Conservation (phyloP, 163 green algal genomes). For the Volvox carteri region DNA sequence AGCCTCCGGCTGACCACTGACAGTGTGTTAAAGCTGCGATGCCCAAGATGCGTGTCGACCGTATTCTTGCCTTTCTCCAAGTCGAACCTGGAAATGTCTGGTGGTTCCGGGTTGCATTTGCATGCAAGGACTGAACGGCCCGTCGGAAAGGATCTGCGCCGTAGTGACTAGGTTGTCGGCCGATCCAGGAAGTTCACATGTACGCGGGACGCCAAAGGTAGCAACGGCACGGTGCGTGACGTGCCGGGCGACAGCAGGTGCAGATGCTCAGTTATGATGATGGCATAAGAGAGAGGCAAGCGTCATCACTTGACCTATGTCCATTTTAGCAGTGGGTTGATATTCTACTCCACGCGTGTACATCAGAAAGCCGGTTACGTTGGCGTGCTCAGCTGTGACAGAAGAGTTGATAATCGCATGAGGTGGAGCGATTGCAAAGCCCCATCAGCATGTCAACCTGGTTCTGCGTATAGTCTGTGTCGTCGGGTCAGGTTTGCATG, state of each 20-base stretch:
- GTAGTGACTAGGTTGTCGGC: too few species aligned
- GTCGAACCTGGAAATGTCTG: too few species aligned
- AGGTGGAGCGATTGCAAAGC: neutral
- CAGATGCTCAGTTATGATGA: neutral
- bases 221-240: neutral
- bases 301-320: neutral
- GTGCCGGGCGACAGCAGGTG: neutral
- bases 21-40: too few species aligned
- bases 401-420: conserved; percentile 1
- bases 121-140: neutral
- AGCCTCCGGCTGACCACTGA: neutral
- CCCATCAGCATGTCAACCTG: neutral
- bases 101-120: neutral
- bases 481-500: neutral
- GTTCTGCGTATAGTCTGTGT: neutral
- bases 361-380: neutral
- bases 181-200: too few species aligned
- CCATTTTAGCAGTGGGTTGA: neutral
- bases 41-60: too few species aligned
- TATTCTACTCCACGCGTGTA: too few species aligned
- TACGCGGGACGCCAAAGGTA: too few species aligned
- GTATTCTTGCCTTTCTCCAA: too few species aligned
- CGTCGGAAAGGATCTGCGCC: too few species aligned
- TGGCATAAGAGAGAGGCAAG: neutral
- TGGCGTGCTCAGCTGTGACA: neutral